These are phyloP conservation scores for Tilletia walkeri DNA, from an alignment of 1,284 basidiomycete species.

Conservation along the genomic window DNA sequence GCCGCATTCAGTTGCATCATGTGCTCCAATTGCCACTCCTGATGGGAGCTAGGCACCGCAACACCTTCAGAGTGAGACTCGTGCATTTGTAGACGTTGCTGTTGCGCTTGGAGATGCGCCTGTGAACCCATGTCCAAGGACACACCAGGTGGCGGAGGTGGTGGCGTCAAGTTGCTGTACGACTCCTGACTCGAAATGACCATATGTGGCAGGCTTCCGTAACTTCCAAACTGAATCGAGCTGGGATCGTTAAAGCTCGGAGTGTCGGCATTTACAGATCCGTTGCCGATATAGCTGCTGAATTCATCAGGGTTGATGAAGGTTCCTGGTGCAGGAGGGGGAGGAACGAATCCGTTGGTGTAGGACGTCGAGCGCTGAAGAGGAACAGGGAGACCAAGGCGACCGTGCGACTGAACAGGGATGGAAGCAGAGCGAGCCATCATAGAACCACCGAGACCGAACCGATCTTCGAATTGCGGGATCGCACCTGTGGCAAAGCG, in stretches of 20 bases:
- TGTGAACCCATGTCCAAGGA: background rate
- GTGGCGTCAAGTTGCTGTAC: constrained; percentile 16
- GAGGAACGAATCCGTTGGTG: constrained; percentile 13
- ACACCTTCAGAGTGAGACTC: background rate
- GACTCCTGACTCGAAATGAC: constrained; percentile 14
- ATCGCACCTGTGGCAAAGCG: background rate
- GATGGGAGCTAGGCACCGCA: background rate
- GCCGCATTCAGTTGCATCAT: constrained; percentile 11
- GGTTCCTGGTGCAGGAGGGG: background rate
- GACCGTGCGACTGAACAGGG: background rate
- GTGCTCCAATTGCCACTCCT: background rate
- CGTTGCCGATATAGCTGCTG: background rate
- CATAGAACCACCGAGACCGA: background rate
- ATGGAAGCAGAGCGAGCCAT: constrained; percentile 14
- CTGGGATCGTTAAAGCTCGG: background rate
- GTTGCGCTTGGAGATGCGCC: background rate
- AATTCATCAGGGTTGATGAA: background rate
- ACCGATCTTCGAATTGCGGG: background rate
- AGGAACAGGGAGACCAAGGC: background rate
- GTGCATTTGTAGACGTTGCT: constrained; percentile 3
- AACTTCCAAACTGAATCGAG: constrained; percentile 9
- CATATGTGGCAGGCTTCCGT: constrained; percentile 6
- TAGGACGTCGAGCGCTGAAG: constrained; percentile 13
- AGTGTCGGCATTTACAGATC: too few relatives aligned
- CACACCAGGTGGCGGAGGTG: constrained; percentile 5